These are phyloP conservation scores for Mortierella sp. DNA, from an alignment of 371 early-diverging fungal species.

Conservation along the genomic window DNA sequence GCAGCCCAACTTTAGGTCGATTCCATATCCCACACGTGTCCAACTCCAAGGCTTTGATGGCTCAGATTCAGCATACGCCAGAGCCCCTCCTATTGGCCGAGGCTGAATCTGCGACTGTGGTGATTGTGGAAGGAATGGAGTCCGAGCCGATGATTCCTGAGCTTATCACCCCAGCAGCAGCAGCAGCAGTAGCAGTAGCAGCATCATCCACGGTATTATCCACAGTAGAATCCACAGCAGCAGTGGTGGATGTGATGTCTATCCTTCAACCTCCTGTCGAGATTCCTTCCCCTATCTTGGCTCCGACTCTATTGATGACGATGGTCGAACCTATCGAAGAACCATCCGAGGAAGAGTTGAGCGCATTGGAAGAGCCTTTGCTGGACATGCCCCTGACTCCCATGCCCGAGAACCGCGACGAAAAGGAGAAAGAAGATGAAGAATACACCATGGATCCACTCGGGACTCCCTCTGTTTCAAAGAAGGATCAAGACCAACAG, in stretches of 20 bases:
- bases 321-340: not conserved
- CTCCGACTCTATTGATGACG: not conserved
- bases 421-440: not conserved
- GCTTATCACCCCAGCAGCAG: not conserved
- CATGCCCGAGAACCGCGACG: not conserved
- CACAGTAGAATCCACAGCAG: no score
- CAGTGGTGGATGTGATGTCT: not conserved
- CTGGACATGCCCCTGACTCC: no score
- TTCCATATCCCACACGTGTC: conserved; percentile 27
- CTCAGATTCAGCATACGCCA: not conserved
- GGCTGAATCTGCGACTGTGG: not conserved
- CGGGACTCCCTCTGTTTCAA: no score
- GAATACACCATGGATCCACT: no score
- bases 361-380: not conserved
- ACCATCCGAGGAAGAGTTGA: not conserved
- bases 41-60: not conserved
- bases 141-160: not conserved
- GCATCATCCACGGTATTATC: no score
- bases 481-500: no score
- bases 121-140: not conserved
- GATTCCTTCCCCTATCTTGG: conserved; percentile 10
- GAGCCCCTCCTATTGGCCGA: not conserved
- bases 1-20: conserved; percentile 37
- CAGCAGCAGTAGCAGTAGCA: no score
- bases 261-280: conserved; percentile 22